Base-by-base conservation (phyloP, 2,329 filamentous ascomycete genomes). In the Leptographium lundbergii region DNA sequence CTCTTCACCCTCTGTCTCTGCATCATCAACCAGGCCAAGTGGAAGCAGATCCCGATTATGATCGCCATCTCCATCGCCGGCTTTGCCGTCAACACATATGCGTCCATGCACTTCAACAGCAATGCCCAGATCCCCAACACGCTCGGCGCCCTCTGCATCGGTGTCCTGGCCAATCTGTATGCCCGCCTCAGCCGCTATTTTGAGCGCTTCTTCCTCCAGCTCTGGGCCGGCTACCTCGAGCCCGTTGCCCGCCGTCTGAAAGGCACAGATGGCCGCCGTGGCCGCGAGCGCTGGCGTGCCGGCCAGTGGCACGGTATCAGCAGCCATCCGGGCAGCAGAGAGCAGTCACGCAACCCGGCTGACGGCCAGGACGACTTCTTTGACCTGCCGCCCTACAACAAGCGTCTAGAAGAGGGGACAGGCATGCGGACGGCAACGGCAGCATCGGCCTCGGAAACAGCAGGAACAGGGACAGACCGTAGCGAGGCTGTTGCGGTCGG, bases 121-220 rank as follows among this genome's bases (percentile, higher is more conserved):
- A 91, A 89, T 65, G 81, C 82, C 0, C 88, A 91, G 63, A 82
- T 95, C 36, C 84, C 85, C 59, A 90, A 87, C 70, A 89, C 88
- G 50, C 77, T 94, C 2, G 88, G 88, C 36, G 88, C 89, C 0
- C 78, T 95, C 56, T 81, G 82, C 0, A 83, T 95, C 17, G 89
- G 89, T 13, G 80, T 91, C 39, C 73, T 90, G 56, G 89, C 88
- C 3, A 95, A 95, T 64, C 68, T 90, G 2, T 92, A 94, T 73
- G 86, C 86, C 17, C 81, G 89, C 2, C 71, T 85, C n/a, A 81
- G 83, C 19, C 75, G 78, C 4, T 75, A 81, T 61, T 69, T 79
- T 6, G 78, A 85, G 65, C 85, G 84, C 63, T 73, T 70, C 57
- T 75, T 74, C 62, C 67, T 82, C 3, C 77, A 82, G 62, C 54